Conservation (phyloP, 805 yeast species). For the Lipomyces mesembrius region DNA sequence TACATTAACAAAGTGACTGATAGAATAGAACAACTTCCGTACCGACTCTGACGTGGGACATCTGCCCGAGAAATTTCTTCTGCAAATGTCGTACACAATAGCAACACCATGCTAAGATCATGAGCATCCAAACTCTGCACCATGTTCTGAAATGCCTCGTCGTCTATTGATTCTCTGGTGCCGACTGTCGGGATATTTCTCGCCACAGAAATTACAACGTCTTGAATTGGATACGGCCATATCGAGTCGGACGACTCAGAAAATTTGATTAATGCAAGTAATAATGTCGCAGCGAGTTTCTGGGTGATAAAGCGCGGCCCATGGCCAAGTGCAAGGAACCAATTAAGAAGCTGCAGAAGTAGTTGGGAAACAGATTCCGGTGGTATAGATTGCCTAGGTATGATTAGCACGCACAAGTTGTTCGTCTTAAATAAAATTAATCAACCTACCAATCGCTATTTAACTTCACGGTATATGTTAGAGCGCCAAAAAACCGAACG, state of each 20-base stretch:
- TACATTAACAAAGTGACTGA: constrained; percentile 3
- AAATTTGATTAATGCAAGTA: constrained; percentile 22
- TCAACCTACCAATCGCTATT: constrained; percentile 43
- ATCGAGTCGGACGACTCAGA: constrained; percentile 9
- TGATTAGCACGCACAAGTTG: not conserved
- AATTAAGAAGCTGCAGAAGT: constrained; percentile 20
- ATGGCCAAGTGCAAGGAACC: constrained; percentile 23
- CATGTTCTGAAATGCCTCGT: not conserved
- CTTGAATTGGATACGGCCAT: constrained; percentile 32
- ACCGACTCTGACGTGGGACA: constrained; percentile 25
- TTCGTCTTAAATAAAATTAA: not conserved
- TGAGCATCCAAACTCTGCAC: not conserved
- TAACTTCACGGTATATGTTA: constrained; percentile 71
- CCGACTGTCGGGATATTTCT: not conserved
- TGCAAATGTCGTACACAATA: constrained; percentile 29
- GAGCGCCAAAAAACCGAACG: constrained; percentile 75
- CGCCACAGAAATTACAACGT: constrained; percentile 22
- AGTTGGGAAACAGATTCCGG: constrained; percentile 8
- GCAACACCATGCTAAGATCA: constrained; percentile 15
- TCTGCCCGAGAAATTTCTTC: constrained; percentile 34
- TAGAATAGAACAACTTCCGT: not conserved
- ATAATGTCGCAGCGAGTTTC: constrained; percentile 27
- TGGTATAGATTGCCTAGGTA: constrained; percentile 28
- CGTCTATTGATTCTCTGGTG: not conserved
- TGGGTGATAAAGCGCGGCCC: constrained; percentile 32